A percentile compares a stretch with the other conserved stretches of the same genome.
Conservation (phyloP, 2,329 filamentous ascomycete genomes). For the Hypoxylon sp. region DNA sequence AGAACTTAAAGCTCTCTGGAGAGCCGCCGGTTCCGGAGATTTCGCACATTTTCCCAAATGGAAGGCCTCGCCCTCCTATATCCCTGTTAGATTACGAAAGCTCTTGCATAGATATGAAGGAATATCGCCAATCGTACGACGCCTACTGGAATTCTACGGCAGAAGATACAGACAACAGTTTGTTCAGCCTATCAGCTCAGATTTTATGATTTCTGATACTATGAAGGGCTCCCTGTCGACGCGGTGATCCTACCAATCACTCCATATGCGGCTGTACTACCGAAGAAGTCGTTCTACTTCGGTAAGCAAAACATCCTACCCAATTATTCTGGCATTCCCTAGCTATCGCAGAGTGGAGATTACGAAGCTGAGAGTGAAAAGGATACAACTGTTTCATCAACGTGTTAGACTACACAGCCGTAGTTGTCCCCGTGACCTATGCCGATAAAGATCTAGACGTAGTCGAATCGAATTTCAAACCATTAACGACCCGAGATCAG, state of each 20-base stretch:
- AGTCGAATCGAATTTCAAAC: conserved; percentile 1
- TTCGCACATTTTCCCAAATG: neutral
- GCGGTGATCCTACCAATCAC: conserved; percentile 1
- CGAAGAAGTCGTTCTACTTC: neutral
- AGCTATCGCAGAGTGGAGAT: neutral
- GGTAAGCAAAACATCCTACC: no score
- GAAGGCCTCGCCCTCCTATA: neutral
- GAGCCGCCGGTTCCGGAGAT: conserved; percentile 8
- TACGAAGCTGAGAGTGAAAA: neutral
- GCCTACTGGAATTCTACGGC: conserved; percentile 4
- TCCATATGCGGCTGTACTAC: conserved; percentile 1
- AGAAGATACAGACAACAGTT: neutral
- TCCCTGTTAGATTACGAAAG: neutral
- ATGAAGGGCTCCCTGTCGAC: neutral
- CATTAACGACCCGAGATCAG: neutral
- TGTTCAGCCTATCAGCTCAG: neutral
- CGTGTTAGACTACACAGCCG: conserved; percentile 8
- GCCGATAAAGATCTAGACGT: conserved; percentile 11
- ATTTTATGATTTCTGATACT: neutral
- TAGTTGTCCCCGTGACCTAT: conserved; percentile 14
- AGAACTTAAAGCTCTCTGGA: conserved; percentile 9
- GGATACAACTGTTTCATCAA: conserved; percentile 7
- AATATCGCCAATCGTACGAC: neutral
- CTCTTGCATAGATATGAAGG: neutral
- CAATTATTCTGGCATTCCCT: no score